Evolutionary conservation across 1,284 basidiomycete genomes (phyloP).

Genomic region (Agaricales sp.): DNA sequence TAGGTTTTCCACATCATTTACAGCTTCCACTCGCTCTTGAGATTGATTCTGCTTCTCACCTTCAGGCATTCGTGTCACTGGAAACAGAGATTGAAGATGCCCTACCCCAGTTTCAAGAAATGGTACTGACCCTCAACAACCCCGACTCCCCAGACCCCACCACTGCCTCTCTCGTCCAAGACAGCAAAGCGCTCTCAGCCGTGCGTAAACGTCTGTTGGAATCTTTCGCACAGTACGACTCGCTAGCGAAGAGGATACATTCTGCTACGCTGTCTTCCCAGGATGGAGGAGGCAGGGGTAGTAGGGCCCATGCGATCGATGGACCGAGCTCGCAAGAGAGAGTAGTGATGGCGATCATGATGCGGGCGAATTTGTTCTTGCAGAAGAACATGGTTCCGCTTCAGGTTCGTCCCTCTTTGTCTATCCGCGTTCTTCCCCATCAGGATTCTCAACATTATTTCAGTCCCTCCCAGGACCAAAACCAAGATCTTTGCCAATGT

Average conservation of each 20-base stretch:
- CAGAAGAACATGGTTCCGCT: constrained; percentile 84
- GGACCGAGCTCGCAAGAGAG: constrained; percentile 68
- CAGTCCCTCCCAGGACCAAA: background rate
- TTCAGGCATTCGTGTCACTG: constrained; percentile 58
- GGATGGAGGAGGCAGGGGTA: background rate
- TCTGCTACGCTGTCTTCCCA: constrained; percentile 40
- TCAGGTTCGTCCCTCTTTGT: constrained; percentile 35
- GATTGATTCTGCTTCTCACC: constrained; percentile 1
- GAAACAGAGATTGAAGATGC: constrained; percentile 52
- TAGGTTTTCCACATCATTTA: constrained; percentile 18
- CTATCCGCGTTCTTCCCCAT: constrained; percentile 1
- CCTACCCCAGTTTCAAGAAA: constrained; percentile 39
- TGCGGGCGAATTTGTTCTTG: constrained; percentile 73
- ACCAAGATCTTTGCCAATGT: constrained; percentile 3
- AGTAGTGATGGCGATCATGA: constrained; percentile 75
- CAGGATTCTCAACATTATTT: constrained; percentile 2
- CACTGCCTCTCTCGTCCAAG: background rate
- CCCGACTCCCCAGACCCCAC: background rate
- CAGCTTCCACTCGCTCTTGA: background rate
- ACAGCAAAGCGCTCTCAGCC: constrained; percentile 31
- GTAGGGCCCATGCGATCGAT: constrained; percentile 7
- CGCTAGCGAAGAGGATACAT: constrained; percentile 77
- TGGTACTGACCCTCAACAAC: constrained; percentile 29
- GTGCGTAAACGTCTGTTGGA: constrained; percentile 75
- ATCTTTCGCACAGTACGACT: constrained; percentile 83